These are phyloP conservation scores for Gossypium trilobum DNA, from an alignment of 441 rosid species.

Conservation along the genomic window DNA sequence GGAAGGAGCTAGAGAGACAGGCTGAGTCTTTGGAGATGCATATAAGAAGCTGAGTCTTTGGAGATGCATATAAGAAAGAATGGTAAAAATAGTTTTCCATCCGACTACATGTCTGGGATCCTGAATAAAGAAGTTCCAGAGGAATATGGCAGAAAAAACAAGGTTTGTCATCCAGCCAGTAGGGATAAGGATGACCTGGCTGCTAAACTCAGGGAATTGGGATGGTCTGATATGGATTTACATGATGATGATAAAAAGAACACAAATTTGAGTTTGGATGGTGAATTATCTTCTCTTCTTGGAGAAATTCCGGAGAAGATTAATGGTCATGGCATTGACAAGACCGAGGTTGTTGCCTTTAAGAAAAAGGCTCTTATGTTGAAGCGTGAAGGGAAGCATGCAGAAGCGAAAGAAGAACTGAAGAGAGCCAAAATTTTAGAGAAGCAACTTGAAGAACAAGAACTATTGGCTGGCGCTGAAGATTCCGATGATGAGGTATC, in stretches of 20 bases:
- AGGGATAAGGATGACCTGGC: slow-evolving; percentile 49
- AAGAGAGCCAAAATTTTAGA: slow-evolving; percentile 82
- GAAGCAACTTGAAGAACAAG: slow-evolving; percentile 82
- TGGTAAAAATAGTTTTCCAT: slow-evolving; percentile 37
- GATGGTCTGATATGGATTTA: slow-evolving; percentile 69
- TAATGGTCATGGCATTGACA: slow-evolving; percentile 38
- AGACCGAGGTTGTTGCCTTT: slow-evolving; percentile 50
- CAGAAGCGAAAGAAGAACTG: slow-evolving; percentile 91
- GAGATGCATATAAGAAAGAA: slow-evolving; percentile 53
- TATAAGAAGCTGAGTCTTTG: slow-evolving; percentile 65
- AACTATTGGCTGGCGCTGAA: slow-evolving; percentile 58
- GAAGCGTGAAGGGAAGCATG: slow-evolving; percentile 88
- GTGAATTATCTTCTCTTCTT: slow-evolving; percentile 71
- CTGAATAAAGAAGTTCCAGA: slow-evolving; percentile 34
- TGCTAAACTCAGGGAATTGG: slow-evolving; percentile 66
- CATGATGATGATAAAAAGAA: slow-evolving; percentile 41
- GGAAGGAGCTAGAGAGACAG: slow-evolving; percentile 87
- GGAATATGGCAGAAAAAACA: slow-evolving; percentile 39
- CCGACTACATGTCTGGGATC: slow-evolving; percentile 26
- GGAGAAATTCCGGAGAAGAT: slow-evolving; percentile 40
- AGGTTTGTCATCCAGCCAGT: slow-evolving; percentile 29
- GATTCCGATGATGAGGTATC: slow-evolving; percentile 91
- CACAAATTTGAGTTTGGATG: slow-evolving; percentile 54
- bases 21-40: slow-evolving; percentile 67
- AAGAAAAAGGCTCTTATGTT: slow-evolving; percentile 69